Conservation (phyloP, 345 rosid genomes). For the Clarkia xantiana region DNA sequence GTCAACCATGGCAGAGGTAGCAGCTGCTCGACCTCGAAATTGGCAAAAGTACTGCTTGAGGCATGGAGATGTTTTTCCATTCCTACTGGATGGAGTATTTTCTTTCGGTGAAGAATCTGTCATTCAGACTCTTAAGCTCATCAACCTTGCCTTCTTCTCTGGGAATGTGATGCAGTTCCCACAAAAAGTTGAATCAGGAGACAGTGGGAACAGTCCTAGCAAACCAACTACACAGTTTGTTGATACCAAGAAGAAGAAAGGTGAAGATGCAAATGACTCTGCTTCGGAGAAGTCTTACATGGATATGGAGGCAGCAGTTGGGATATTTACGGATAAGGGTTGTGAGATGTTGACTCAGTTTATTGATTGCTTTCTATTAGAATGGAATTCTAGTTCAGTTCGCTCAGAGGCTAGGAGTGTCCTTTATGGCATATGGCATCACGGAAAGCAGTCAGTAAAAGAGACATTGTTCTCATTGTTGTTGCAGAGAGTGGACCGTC, state of each 20-base stretch:
- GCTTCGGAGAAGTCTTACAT: conserved; percentile 63
- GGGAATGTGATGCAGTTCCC: conserved; percentile 66
- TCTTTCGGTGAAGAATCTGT: conserved; percentile 91
- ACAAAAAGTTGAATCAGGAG: conserved; percentile 61
- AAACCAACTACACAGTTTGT: conserved; percentile 47
- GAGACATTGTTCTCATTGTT: conserved; percentile 56
- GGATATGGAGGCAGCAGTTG: conserved; percentile 82
- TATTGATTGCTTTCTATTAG: conserved; percentile 79
- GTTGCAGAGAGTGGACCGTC: conserved; percentile 48
- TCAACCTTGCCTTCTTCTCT: conserved; percentile 75
- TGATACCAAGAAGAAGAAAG: conserved; percentile 86
- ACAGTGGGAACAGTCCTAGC: conserved; percentile 41
- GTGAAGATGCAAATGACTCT: conserved; percentile 77
- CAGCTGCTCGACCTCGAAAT: conserved; percentile 84
- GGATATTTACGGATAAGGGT: conserved; percentile 58
- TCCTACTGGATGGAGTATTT: conserved; percentile 62
- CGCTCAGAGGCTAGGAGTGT: conserved; percentile 85
- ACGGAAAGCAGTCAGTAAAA: conserved; percentile 67
- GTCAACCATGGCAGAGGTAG: conserved; percentile 87
- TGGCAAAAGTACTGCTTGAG: conserved; percentile 97
- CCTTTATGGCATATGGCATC: conserved; percentile 93
- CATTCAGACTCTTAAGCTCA: conserved; percentile 72
- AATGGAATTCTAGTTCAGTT: conserved; percentile 92
- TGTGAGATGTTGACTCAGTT: conserved; percentile 75
- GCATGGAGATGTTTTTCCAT: conserved; percentile 72